phyloP scores from a whole-genome alignment of 192 early-diverging fungal species.

The Cladochytrium replicatum region DNA sequence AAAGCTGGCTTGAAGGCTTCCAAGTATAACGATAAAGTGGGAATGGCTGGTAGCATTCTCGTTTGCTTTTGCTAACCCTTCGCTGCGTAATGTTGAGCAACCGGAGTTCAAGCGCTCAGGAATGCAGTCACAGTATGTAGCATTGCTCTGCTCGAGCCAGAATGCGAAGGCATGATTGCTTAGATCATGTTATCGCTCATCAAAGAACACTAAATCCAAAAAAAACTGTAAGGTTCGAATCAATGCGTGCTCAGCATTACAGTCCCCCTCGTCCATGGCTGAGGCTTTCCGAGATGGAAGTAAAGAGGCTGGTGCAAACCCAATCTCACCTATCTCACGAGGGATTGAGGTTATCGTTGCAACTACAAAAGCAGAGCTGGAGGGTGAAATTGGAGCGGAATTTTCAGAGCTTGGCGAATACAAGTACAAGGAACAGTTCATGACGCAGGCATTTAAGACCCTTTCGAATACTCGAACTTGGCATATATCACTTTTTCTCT shows the following conservation, averaged over 20 bases:
- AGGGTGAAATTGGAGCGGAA: too few species aligned
- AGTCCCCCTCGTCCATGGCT: too few species aligned
- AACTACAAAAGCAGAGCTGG: background rate
- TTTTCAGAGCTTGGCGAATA: conserved; percentile 28
- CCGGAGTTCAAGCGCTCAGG: conserved; percentile 60
- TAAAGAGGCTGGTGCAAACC: too few species aligned
- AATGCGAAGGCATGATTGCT: conserved; percentile 32
- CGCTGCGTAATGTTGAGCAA: conserved; percentile 42
- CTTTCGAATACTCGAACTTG: too few species aligned
- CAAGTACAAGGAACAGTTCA: conserved; percentile 21
- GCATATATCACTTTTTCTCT: too few species aligned
- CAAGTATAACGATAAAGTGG: conserved; percentile 64
- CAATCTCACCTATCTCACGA: too few species aligned
- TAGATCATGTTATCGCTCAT: conserved; percentile 34
- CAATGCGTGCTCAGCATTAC: conserved; percentile 45
- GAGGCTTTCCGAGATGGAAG: too few species aligned
- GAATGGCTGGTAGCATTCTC: background rate
- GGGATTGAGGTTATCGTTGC: too few species aligned
- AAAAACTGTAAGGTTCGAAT: conserved; percentile 77
- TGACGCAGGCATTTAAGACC: conserved; percentile 24
- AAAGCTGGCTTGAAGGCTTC: conserved; percentile 36
- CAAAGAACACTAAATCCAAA: conserved; percentile 46
- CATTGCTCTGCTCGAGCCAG: conserved; percentile 29
- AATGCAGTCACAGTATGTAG: conserved; percentile 48
- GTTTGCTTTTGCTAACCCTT: background rate